Evolutionary conservation across 2,329 filamentous ascomycete species (phyloP), one percentile per base, ranked within the genome.

Genomic region (Simplicillium sp.): DNA sequence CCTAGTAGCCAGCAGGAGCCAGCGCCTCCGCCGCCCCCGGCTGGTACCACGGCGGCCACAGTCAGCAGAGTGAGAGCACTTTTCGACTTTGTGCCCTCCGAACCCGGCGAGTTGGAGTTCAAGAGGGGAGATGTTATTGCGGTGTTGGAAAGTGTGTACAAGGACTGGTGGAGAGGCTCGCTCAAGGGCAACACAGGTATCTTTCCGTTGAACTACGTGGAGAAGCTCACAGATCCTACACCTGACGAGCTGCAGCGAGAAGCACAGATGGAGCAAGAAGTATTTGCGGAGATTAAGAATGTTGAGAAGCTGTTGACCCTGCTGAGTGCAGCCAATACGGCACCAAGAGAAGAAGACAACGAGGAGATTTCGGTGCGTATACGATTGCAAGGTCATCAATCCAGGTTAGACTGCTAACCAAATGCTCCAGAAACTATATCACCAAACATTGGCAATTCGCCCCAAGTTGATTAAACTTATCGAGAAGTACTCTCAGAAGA

Each of bases 81-180:
- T 36, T 98, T 87, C 59, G 92, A 98, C 61, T 98, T 98, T 61
- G 81, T 84, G 38, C 90, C 92, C 2, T 94, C 89, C 0, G 92
- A 98, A 60, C 80, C 88, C 0, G 92, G 90, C 37, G 92, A 98
- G 66, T 71, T 98, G 46, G 88, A 94, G 51, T 98, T 98, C 61
- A 84, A 89, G 51, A 95, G 94, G 66, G 90, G 92, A 20, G 92
- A 98, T 58, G 84, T 97, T 33, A 98, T 98, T 60, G 90, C 92
- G 1, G 92, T 98, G 13, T 72, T 98, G 33, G 92, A 97, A 63
- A 96, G 89, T 2, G 92, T 97, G 2, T 98, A 94, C 68, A 98
- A 97, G 64, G 92, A 98, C 62, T 98, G 92, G 92, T 98, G 92
- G 92, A 90, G 94, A 53, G 92, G 92, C 2, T 94, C 89, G 34